These are phyloP conservation scores for Phytophthora sojae DNA, from an alignment of 352 stramenopile genomes.

Conservation along the genomic window DNA sequence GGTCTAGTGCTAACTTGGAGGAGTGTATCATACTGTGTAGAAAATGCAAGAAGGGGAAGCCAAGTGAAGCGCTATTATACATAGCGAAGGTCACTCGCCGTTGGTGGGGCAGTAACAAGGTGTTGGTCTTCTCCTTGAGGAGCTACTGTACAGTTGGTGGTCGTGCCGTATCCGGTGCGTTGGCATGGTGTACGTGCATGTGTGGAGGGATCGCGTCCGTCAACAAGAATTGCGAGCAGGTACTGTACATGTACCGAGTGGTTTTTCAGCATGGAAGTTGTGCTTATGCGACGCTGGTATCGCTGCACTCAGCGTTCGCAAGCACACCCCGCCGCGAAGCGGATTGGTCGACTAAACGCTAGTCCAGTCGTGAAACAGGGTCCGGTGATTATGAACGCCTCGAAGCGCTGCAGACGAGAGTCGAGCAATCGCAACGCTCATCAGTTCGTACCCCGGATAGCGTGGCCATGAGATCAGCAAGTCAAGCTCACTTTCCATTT, in stretches of 20 bases:
- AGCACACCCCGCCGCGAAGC: not conserved
- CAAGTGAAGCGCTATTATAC: not conserved
- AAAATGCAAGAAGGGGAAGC: not conserved
- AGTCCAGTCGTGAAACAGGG: not conserved
- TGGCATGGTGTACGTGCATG: not conserved
- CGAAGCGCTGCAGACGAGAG: not conserved
- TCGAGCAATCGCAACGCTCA: not conserved
- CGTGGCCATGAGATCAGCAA: no score
- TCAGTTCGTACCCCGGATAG: no score
- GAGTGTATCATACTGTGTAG: not conserved
- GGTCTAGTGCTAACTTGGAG: not conserved
- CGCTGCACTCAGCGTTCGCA: not conserved
- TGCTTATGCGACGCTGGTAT: not conserved
- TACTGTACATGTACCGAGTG: not conserved
- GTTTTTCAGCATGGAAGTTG: not conserved
- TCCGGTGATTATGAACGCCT: not conserved
- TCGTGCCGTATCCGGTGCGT: not conserved
- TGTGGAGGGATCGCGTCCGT: not conserved
- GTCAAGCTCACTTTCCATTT: constrained; percentile 6
- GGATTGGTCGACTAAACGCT: not conserved
- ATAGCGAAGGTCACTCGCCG: no score
- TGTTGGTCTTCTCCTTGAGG: not conserved
- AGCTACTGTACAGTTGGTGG: not conserved
- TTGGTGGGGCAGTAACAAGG: not conserved
- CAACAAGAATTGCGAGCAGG: not conserved